phyloP scores from a whole-genome alignment of 2,329 filamentous ascomycete genomes.

The Fusarium torulosum region DNA sequence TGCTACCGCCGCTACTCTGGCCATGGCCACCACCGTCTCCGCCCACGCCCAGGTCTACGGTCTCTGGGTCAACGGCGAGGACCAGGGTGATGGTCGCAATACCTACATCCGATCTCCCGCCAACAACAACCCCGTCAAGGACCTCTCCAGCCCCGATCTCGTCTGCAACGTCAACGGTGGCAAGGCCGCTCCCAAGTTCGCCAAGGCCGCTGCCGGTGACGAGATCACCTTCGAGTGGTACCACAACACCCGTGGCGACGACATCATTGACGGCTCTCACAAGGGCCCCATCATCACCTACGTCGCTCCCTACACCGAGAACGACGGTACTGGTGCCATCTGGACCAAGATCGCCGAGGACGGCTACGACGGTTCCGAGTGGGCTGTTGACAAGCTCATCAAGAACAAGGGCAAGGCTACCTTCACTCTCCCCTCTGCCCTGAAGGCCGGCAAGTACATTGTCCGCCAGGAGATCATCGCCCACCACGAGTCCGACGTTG shows the following conservation, averaged over 20 bases:
- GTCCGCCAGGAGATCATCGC: slow-evolving; percentile 68
- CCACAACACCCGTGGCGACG: slow-evolving; percentile 63
- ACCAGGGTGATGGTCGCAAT: slow-evolving; percentile 57
- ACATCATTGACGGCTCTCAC: slow-evolving; percentile 67
- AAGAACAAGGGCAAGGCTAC: slow-evolving; percentile 60
- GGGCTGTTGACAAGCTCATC: slow-evolving; percentile 61
- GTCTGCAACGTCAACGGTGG: slow-evolving; percentile 60
- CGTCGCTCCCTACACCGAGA: slow-evolving; percentile 59
- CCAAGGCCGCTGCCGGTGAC: slow-evolving; percentile 61
- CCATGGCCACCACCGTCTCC: slow-evolving; percentile 55
- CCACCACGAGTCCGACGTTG: slow-evolving; percentile 60
- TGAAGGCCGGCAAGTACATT: slow-evolving; percentile 65
- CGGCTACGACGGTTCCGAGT: slow-evolving; percentile 56
- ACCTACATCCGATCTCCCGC: slow-evolving; percentile 60
- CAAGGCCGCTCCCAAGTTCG: slow-evolving; percentile 55
- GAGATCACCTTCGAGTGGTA: slow-evolving; percentile 64
- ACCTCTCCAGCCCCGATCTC: slow-evolving; percentile 56
- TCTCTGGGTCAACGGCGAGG: slow-evolving; percentile 62
- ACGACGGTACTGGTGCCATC: slow-evolving; percentile 62
- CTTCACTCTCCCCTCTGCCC: slow-evolving; percentile 60
- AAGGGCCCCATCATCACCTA: slow-evolving; percentile 67
- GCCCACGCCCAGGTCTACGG: slow-evolving; percentile 62
- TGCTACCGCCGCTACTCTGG: slow-evolving; percentile 50
- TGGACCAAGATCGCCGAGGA: slow-evolving; percentile 62
- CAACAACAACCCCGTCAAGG: slow-evolving; percentile 61